Base-by-base conservation (phyloP, 192 early-diverging fungal species). In the Coemansia sp. region DNA sequence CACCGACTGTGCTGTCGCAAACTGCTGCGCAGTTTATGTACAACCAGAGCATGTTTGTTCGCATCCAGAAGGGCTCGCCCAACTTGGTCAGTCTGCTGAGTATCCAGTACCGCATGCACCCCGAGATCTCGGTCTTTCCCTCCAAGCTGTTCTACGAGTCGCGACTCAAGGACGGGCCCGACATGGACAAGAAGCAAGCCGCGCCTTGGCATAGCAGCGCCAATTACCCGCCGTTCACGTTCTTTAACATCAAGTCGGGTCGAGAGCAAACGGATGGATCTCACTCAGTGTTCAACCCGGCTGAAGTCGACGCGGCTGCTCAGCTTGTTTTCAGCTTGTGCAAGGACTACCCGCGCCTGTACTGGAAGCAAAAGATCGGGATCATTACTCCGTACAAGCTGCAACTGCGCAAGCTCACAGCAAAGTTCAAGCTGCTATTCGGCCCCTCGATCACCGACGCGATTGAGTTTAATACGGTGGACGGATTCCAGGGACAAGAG, bases 41-140 rank as follows among this genome's bases (percentile, higher is more conserved):
- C 82, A 93, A 96, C 66, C 90, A 94, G 74, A 91, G 89, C 74
- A 74, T 99, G 62, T 99, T 98, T 85, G 90, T 93, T 38, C 85
- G 97, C 10, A 78, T 98, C n/a, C 90, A 95, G 77, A 84, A 83
- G 23, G 78, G 76, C 43, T 65, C 85, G 19, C 91, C 91, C 1
- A 63, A 88, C 3, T 76, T 79, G 3, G 90, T 96, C 13, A 87
- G 88, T 66, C 77, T 98, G 47, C 77, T 98, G 40, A 94, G 91
- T 66, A 95, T 96, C 50, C 96, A 98, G 85, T 99, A 98, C 76
- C 92, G 96, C 68, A 98, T 99, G 97, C 93, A 99, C 70, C 94
- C 96, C 0, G 85, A 89, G 28, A 97, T 99, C 19, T 94, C 93
- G 39, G 61, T 35, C 10, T 94, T 97, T 62, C 95, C 95, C 2